These are phyloP conservation scores for Globisporangium ultimum DNA, from an alignment of 352 stramenopile species.

Conservation along the genomic window DNA sequence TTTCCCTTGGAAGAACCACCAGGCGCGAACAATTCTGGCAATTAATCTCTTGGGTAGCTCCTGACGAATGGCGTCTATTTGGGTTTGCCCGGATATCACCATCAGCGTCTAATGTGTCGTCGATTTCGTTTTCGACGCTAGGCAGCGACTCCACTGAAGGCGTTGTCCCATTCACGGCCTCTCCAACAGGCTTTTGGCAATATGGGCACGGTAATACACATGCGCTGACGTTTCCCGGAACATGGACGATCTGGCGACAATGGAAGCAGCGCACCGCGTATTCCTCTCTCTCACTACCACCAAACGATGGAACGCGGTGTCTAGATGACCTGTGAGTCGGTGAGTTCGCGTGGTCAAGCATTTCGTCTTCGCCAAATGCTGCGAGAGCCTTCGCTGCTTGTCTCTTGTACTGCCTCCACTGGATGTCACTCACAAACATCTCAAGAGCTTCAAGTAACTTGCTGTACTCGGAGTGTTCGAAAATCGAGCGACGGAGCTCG, in stretches of 20 bases:
- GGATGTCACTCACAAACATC: conserved; percentile 22
- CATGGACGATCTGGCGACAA: conserved; percentile 49
- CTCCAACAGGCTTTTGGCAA: conserved; percentile 39
- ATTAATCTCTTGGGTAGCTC: conserved; percentile 25
- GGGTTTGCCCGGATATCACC: not conserved
- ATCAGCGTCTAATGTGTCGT: not conserved
- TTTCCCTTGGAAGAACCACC: conserved; percentile 41
- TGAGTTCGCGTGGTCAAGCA: conserved; percentile 25
- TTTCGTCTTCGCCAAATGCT: conserved; percentile 48
- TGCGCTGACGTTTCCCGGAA: conserved; percentile 26
- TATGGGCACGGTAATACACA: conserved; percentile 35
- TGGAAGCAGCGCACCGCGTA: conserved; percentile 51
- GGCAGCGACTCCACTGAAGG: conserved; percentile 23
- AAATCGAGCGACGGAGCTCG: conserved; percentile 30
- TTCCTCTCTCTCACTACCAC: not conserved
- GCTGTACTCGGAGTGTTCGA: conserved; percentile 44
- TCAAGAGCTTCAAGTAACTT: conserved; percentile 37
- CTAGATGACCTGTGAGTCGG: conserved; percentile 6
- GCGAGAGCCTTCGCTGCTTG: conserved; percentile 31
- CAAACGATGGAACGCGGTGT: not conserved
- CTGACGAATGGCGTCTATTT: conserved; percentile 1
- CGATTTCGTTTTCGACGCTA: conserved; percentile 24
- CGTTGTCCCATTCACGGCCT: conserved; percentile 28
- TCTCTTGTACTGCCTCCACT: conserved; percentile 39
- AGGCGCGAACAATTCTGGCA: conserved; percentile 60